Conservation (phyloP, 768 basidiomycete genomes). For the Psilocybe tampanensis region DNA sequence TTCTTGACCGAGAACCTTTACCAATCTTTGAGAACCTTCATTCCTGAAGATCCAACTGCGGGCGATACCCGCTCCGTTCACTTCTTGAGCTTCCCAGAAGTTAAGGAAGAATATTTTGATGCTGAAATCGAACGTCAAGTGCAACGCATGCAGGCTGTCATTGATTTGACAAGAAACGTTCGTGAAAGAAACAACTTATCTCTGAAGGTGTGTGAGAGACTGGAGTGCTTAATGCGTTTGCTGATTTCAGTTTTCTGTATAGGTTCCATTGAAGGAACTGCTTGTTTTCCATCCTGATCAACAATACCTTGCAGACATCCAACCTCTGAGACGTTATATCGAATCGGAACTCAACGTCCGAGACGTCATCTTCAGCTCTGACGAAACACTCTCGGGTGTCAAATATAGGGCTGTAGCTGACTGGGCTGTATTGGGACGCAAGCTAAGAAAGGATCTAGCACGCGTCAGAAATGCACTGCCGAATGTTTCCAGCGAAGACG, state of each 20-base stretch:
- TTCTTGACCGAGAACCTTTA: conserved; percentile 98
- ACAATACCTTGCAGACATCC: conserved; percentile 84
- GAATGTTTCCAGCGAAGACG: conserved; percentile 74
- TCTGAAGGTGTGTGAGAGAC: conserved; percentile 70
- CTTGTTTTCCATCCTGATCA: conserved; percentile 90
- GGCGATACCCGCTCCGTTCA: conserved; percentile 92
- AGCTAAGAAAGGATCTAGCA: conserved; percentile 88
- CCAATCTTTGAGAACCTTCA: conserved; percentile 84
- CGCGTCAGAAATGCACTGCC: conserved; percentile 91
- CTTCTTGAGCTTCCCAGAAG: conserved; percentile 91
- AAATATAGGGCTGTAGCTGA: conserved; percentile 92
- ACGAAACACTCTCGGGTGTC: conserved; percentile 85
- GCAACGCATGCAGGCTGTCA: conserved; percentile 92
- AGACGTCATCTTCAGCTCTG: conserved; percentile 84
- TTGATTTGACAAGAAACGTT: conserved; percentile 86
- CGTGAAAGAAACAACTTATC: conserved; percentile 87
- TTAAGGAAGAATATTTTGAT: conserved; percentile 95
- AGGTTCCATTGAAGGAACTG: conserved; percentile 93
- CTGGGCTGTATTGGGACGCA: conserved; percentile 92
- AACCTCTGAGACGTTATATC: conserved; percentile 84
- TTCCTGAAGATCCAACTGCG: conserved; percentile 70
- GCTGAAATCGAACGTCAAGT: conserved; percentile 92
- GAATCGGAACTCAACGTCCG: conserved; percentile 95
- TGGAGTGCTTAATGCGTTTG: not conserved
- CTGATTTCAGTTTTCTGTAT: conserved; percentile 3